Conservation (phyloP, 2,329 filamentous ascomycete genomes). For the Graphilbum fragrans region DNA sequence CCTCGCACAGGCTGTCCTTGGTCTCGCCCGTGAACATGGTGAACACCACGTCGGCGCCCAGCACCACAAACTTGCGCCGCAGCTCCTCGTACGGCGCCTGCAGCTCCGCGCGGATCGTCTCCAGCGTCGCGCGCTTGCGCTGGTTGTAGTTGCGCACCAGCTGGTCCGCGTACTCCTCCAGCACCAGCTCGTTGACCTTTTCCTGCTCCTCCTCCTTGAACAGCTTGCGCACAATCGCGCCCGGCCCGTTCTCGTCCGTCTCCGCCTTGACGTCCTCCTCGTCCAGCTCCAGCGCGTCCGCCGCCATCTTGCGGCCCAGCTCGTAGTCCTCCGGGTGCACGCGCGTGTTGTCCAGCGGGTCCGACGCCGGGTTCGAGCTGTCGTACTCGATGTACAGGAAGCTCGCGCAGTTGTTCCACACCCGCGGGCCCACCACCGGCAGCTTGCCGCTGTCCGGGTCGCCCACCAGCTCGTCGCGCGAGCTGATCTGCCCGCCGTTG, state of each 20-base stretch:
- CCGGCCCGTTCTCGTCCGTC: conserved; percentile 76
- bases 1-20: conserved; percentile 65
- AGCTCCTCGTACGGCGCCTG: conserved; percentile 91
- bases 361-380: conserved; percentile 65
- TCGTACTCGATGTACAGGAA: conserved; percentile 89
- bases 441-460: conserved; percentile 69
- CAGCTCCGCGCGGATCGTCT: conserved; percentile 89
- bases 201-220: conserved; percentile 90
- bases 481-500: conserved; percentile 77
- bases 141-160: conserved; percentile 87
- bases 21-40: conserved; percentile 96
- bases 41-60: conserved; percentile 72
- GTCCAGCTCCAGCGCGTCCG: conserved; percentile 89
- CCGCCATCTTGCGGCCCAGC: conserved; percentile 94
- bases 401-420: conserved; percentile 95
- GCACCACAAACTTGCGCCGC: conserved; percentile 61
- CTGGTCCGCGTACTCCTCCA: conserved; percentile 96
- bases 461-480: conserved; percentile 77
- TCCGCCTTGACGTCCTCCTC: conserved; percentile 97
- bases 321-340: conserved; percentile 98
- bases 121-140: conserved; percentile 86
- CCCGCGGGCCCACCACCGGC: conserved; percentile 73
- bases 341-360: conserved; percentile 92
- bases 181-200: conserved; percentile 86
- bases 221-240: conserved; percentile 87